Percentiles rank a stretch among this genome's conserved stretches.
phyloP scores from a whole-genome alignment of 352 stramenopile genomes.

The Aphanomyces astaci region DNA sequence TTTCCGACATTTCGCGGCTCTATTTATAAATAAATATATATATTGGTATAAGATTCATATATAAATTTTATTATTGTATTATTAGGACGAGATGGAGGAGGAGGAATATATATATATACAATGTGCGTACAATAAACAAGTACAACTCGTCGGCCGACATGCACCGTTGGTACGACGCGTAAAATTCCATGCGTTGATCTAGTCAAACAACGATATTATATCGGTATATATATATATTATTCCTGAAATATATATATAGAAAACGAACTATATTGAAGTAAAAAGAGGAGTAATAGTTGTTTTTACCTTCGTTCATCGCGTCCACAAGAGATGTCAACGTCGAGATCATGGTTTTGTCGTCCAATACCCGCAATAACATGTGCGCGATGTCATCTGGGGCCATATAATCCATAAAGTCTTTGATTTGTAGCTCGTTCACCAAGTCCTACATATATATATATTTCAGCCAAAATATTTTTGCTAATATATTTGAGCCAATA shows the following conservation, averaged over 20 bases:
- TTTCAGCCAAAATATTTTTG: no score
- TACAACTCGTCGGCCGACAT: constrained; percentile 18
- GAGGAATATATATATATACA: no score
- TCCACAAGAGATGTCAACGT: constrained; percentile 1
- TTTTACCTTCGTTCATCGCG: background rate
- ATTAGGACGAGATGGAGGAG: no score
- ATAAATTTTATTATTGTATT: no score
- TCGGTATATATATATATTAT: no score
- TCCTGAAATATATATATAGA: no score
- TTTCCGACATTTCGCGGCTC: background rate
- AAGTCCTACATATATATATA: background rate
- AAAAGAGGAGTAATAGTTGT: no score
- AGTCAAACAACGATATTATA: background rate
- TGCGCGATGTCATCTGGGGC: background rate
- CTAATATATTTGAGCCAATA: background rate
- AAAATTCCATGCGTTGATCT: constrained; percentile 9
- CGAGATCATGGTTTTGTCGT: background rate
- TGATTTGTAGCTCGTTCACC: background rate
- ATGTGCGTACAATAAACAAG: constrained; percentile 1
- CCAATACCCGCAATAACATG: constrained; percentile 1
- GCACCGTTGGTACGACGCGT: background rate
- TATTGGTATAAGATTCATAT: no score
- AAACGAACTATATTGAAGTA: no score
- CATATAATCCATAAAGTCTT: constrained; percentile 8
- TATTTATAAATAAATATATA: background rate